Percentiles rank a stretch among this genome's conserved stretches.
Evolutionary conservation across 192 early-diverging fungal genomes (phyloP).

Genomic region (Linnemannia elongata): DNA sequence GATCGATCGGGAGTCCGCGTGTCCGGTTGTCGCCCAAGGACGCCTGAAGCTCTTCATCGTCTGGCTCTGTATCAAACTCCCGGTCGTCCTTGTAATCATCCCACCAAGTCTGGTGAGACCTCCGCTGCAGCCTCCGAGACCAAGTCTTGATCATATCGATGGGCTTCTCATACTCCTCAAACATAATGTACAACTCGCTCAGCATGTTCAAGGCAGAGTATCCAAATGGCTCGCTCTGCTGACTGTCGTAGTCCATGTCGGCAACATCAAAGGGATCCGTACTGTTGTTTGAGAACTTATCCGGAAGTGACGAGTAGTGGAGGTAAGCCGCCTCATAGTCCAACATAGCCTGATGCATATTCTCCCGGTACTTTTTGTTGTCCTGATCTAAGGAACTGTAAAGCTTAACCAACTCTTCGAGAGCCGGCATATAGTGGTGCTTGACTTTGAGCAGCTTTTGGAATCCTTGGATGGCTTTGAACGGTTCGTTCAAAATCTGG

Average conservation of each 20-base stretch:
- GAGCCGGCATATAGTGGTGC: constrained; percentile 47
- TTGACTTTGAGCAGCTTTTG: constrained; percentile 35
- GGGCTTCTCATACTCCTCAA: constrained; percentile 81
- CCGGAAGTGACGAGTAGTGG: constrained; percentile 44
- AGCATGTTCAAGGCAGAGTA: constrained; percentile 91
- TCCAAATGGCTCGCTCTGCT: constrained; percentile 67
- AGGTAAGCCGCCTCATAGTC: constrained; percentile 68
- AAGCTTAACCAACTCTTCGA: constrained; percentile 42
- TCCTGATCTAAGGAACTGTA: constrained; percentile 53
- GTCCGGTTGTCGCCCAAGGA: constrained; percentile 45
- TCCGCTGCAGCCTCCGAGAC: constrained; percentile 75
- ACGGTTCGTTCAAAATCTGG: constrained; percentile 63
- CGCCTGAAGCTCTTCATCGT: constrained; percentile 41
- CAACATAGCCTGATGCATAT: constrained; percentile 73
- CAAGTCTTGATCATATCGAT: constrained; percentile 80
- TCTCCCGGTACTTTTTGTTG: constrained; percentile 44
- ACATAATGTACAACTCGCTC: constrained; percentile 87
- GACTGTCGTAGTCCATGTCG: constrained; percentile 56
- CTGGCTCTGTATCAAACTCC: constrained; percentile 69
- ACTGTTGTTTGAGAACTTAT: constrained; percentile 41
- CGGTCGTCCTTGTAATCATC: constrained; percentile 68
- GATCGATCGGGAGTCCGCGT: constrained; percentile 80
- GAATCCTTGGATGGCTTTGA: constrained; percentile 60
- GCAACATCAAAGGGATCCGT: constrained; percentile 54
- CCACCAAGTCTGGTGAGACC: constrained; percentile 77